Evolutionary conservation across 768 basidiomycete species (phyloP).

Genomic region (Amanita rubescens): DNA sequence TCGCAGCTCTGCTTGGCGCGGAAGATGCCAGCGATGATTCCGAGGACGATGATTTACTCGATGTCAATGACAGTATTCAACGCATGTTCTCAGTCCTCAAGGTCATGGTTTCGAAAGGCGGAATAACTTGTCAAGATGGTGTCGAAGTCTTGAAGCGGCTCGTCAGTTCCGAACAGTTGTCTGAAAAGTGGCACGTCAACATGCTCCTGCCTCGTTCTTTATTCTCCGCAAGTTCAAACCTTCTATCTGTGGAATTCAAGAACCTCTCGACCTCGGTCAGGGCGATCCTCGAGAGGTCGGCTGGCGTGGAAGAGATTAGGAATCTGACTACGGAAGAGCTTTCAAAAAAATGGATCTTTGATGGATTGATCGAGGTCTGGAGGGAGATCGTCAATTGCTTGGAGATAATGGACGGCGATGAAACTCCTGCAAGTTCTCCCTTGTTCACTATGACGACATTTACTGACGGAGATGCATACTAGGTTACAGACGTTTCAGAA

Average conservation of each 20-base stretch:
- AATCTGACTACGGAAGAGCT: conserved; percentile 54
- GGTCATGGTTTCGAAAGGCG: conserved; percentile 49
- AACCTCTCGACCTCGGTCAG: conserved; percentile 40
- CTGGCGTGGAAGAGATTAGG: conserved; percentile 45
- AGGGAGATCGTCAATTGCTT: conserved; percentile 35
- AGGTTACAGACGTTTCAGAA: conserved; percentile 38
- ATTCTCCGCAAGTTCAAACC: conserved; percentile 49
- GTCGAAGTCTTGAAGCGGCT: conserved; percentile 42
- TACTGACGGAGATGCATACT: background rate
- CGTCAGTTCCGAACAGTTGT: conserved; percentile 23
- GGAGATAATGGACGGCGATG: conserved; percentile 35
- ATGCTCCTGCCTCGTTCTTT: conserved; percentile 45
- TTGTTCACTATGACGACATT: conserved; percentile 6
- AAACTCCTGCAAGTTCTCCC: conserved; percentile 40
- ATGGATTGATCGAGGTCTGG: conserved; percentile 49
- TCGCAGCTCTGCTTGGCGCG: conserved; percentile 46
- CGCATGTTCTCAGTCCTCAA: conserved; percentile 44
- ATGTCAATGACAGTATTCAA: conserved; percentile 34
- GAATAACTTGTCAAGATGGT: conserved; percentile 44
- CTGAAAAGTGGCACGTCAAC: conserved; percentile 36
- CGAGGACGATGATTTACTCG: conserved; percentile 16
- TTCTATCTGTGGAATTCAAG: conserved; percentile 47
- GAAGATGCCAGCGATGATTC: conserved; percentile 13
- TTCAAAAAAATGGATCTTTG: conserved; percentile 42
- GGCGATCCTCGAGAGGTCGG: conserved; percentile 46